Conservation (phyloP, 2,329 filamentous ascomycete genomes). For the Lachnellula suecica region DNA sequence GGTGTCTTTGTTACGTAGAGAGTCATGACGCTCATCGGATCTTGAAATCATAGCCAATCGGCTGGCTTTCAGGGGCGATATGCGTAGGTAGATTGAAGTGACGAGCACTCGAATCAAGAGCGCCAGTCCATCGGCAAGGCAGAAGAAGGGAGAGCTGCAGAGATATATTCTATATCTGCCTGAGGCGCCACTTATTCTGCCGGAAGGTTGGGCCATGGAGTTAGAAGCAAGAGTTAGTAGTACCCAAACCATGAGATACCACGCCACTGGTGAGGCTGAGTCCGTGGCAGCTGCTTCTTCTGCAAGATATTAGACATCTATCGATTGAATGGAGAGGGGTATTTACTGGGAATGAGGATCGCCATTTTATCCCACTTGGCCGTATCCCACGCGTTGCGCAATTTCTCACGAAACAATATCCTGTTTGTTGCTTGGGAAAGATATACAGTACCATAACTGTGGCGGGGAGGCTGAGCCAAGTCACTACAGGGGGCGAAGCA, state of each 20-base stretch:
- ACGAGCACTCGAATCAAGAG: conserved; percentile 4
- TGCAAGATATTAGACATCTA: too few species aligned
- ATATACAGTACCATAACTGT: too few species aligned
- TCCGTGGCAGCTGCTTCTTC: neutral
- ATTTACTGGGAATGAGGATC: too few species aligned
- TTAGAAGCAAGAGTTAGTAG: conserved; percentile 18
- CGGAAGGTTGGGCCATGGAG: conserved; percentile 21
- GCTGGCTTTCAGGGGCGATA: neutral
- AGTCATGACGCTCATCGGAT: neutral
- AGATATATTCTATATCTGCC: conserved; percentile 12
- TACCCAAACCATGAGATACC: conserved; percentile 20
- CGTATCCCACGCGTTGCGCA: too few species aligned
- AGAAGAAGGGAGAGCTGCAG: conserved; percentile 15
- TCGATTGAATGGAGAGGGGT: too few species aligned
- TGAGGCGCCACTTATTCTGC: conserved; percentile 12
- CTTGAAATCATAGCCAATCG: neutral
- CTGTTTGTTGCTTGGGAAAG: too few species aligned
- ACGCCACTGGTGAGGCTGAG: conserved; percentile 9
- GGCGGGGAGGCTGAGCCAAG: too few species aligned
- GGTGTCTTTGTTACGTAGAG: neutral
- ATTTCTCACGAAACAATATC: too few species aligned
- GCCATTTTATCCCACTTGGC: too few species aligned
- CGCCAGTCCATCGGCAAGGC: conserved; percentile 11
- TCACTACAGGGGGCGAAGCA: too few species aligned
- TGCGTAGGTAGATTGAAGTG: neutral